Conservation (phyloP, 495 filamentous ascomycete genomes). For the Sporormia fimetaria region DNA sequence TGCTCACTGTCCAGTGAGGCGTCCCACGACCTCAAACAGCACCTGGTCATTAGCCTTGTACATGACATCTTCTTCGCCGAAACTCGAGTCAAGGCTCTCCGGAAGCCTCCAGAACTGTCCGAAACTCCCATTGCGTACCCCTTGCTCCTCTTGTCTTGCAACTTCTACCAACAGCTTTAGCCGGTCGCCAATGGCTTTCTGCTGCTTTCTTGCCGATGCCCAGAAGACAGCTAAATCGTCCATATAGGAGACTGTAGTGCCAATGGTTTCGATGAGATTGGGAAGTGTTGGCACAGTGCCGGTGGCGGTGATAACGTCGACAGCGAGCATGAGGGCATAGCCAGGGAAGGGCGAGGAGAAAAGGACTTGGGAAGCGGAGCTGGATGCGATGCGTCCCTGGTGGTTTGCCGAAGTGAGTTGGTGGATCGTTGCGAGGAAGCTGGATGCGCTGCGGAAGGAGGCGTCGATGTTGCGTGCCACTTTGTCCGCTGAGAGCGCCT, state of each 20-base stretch:
- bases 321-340: conserved; percentile 27
- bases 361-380: conserved; percentile 4
- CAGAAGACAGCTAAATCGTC: conserved; percentile 25
- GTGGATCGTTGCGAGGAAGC: conserved; percentile 23
- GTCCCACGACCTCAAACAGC: conserved; percentile 14
- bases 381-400: conserved; percentile 9
- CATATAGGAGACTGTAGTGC: conserved; percentile 18
- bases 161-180: conserved; percentile 17
- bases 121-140: conserved; percentile 10
- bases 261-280: conserved; percentile 16
- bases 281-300: conserved; percentile 22
- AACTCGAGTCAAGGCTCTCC: conserved; percentile 12
- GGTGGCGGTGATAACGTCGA: conserved; percentile 28
- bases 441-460: conserved; percentile 22
- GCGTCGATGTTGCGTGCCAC: conserved; percentile 26
- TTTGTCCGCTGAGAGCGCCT: conserved; percentile 11
- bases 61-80: conserved; percentile 10
- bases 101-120: conserved; percentile 11
- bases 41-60: conserved; percentile 13
- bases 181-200: conserved; percentile 14
- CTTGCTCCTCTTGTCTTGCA: conserved; percentile 14
- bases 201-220: conserved; percentile 24
- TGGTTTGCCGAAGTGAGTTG: conserved; percentile 9
- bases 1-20: conserved; percentile 4
- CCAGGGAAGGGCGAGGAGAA: conserved; percentile 30